Evolutionary conservation across 768 basidiomycete genomes (phyloP).

Genomic region (Lactifluus volemus): DNA sequence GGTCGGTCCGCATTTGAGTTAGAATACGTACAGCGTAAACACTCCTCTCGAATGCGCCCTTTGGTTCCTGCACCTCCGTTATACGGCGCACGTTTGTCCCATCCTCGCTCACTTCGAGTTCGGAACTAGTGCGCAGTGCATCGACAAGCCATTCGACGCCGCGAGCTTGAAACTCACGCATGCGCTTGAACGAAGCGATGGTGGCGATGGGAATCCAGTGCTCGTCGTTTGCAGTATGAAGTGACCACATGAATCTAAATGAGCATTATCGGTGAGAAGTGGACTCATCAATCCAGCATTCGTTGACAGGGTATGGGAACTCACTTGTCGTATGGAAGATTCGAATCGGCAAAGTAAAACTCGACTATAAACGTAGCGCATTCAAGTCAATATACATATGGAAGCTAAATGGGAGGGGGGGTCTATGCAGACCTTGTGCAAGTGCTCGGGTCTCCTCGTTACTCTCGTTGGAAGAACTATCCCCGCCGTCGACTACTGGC

Average conservation of each 20-base stretch:
- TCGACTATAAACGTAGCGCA: conserved; percentile 47
- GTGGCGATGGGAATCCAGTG: conserved; percentile 89
- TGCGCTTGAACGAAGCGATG: conserved; percentile 90
- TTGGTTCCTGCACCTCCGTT: conserved; percentile 69
- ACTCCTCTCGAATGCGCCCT: conserved; percentile 72
- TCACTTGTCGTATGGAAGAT: conserved; percentile 85
- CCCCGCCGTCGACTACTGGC: neutral
- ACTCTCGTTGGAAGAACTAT: neutral
- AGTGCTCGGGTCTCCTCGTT: conserved; percentile 37
- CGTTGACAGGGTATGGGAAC: conserved; percentile 12
- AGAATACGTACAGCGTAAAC: conserved; percentile 71
- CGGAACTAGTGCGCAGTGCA: conserved; percentile 45
- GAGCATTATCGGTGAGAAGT: neutral
- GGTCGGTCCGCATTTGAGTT: neutral
- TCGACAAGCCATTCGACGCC: conserved; percentile 64
- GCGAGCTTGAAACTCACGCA: conserved; percentile 58
- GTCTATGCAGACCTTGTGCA: conserved; percentile 41
- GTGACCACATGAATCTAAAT: conserved; percentile 86
- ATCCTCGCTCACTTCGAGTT: conserved; percentile 67
- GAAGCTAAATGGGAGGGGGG: neutral
- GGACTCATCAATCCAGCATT: neutral
- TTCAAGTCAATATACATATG: neutral
- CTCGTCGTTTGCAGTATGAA: conserved; percentile 69
- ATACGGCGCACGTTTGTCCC: conserved; percentile 65
- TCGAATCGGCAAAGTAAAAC: conserved; percentile 96